phyloP scores from a whole-genome alignment of 441 rosid species.

The Cnidoscolus chayamansa region DNA sequence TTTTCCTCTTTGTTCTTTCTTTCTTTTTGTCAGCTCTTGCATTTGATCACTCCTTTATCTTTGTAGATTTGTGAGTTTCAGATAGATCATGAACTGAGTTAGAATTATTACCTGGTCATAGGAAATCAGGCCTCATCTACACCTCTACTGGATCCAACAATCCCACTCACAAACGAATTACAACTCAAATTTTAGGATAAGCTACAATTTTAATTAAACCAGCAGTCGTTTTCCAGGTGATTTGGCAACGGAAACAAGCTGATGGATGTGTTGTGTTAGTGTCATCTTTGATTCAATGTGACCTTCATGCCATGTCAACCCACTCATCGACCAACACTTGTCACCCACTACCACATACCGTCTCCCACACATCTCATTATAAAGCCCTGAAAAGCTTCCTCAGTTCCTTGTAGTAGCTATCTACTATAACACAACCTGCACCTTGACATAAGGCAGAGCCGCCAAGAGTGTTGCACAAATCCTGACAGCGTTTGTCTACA shows the following conservation, averaged over 20 bases:
- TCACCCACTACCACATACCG: constrained; percentile 24
- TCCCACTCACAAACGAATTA: constrained; percentile 23
- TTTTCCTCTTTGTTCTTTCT: too few species aligned
- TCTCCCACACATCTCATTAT: neutral
- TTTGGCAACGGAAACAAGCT: constrained; percentile 38
- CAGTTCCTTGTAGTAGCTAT: neutral
- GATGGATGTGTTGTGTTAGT: constrained; percentile 46
- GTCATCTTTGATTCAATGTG: constrained; percentile 37
- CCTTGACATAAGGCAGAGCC: neutral
- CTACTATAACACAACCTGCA: too few species aligned
- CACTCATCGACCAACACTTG: constrained; percentile 22
- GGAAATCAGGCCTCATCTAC: too few species aligned
- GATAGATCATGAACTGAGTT: too few species aligned
- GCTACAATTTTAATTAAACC: neutral
- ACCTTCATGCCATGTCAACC: constrained; percentile 25
- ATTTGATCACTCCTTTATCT: too few species aligned
- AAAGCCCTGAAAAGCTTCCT: neutral
- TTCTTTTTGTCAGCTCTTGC: too few species aligned
- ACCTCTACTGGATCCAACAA: too few species aligned
- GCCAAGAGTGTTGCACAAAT: neutral
- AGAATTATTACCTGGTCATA: too few species aligned
- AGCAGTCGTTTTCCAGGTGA: constrained; percentile 38
- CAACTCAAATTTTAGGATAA: constrained; percentile 27
- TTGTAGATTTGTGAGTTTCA: too few species aligned
- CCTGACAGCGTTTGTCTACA: neutral